Evolutionary conservation across 2,329 filamentous ascomycete genomes (phyloP), one percentile per base, ranked within the genome.

Genomic region (Talaromyces sp.): DNA sequence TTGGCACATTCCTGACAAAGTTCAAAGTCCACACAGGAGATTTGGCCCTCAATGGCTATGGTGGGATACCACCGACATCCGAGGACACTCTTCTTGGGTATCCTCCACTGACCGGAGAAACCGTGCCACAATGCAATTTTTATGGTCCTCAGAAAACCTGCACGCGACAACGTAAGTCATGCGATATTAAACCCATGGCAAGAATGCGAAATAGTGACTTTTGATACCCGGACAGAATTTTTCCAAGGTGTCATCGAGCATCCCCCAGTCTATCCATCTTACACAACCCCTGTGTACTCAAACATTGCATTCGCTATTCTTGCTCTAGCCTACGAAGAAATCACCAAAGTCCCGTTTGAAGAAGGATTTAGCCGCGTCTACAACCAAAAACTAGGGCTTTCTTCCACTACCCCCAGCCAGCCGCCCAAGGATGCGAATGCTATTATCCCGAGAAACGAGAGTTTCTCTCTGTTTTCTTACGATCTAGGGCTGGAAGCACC

Each of bases 71-170:
- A 29, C 49, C 49, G 26, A 26, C 43, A 29, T 13, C 35, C 6
- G 26, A n/a, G 24, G 55, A 24, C n/a, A 29, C 43, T n/a, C 38
- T 27, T n/a, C 38, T 56, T 56, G 55, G 55, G 4, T 56, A 43
- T 19, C 55, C 55, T 46, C 55, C 55, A 11, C 35, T 56, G 11
- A 29, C 31, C 27, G 41, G 26, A 7, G 53, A 49, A n/a, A 43
- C 38, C 38, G 41, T 56, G 19, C 38, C 35, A 9, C 55, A 56
- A 49, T 56, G 55, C 55, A 56, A 46, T 14, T 56, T 56, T 31
- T 56, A 56, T 14, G 41, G 55, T 21, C 41, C 38, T 19, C 26
- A 52, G 17, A 10, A 27, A 27, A n/a, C 38, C 17, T 56, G 55
- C 41, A 43, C 55, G 10, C 55, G 55, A n/a, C 19, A 56, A 21